Evolutionary conservation across 1,284 basidiomycete genomes (phyloP), one percentile per base, ranked within the genome.

Genomic region (Leccinum variabile): DNA sequence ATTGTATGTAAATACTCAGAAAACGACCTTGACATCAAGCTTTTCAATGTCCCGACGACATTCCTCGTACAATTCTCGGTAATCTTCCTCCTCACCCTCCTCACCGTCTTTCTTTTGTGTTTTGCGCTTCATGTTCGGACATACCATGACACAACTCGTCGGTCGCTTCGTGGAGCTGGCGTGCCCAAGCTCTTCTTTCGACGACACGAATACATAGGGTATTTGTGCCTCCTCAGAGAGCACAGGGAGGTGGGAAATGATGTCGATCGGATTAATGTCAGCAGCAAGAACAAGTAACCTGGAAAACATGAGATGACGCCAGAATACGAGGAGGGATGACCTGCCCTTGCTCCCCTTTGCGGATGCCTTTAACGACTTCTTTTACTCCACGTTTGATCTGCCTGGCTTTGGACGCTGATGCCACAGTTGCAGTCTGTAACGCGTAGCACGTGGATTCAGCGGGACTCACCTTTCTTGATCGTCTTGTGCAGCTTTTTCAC

Each of bases 191-290:
- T 98, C 96, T 78, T 97, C 94, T 76, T 95, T 97, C 11, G 91
- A 93, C 1, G 88, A 74, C 18, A 94, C 90, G 73, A 92, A 92
- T 50, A 97, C 85, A 76, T 98, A 99, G 16, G 97, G 96, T 72
- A 98, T 92, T 57, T 89, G 85, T 6, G 94, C 91, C 76, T 99
- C 97, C 79, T 99, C 97, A 62, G 94, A 92, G 71, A 99, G 82
- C 35, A 98, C 82, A 14, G 97, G 97, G 60, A 99, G 84, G 79
- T 99, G 97, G 25, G 95, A 96, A 69, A 99, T 92, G 69, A 99
- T 98, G 78, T 99, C 97, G 71, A 99, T 91, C 28, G 97, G 97
- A 56, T 92, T 96, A 74, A 99, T 99, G 78, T 99, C 97, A 50
- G 92, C 96, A 5, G 97, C 97, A 61, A 99, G 86, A 61, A 99